phyloP scores from a whole-genome alignment of 2,329 filamentous ascomycete genomes.

The Arthroderma sp. region DNA sequence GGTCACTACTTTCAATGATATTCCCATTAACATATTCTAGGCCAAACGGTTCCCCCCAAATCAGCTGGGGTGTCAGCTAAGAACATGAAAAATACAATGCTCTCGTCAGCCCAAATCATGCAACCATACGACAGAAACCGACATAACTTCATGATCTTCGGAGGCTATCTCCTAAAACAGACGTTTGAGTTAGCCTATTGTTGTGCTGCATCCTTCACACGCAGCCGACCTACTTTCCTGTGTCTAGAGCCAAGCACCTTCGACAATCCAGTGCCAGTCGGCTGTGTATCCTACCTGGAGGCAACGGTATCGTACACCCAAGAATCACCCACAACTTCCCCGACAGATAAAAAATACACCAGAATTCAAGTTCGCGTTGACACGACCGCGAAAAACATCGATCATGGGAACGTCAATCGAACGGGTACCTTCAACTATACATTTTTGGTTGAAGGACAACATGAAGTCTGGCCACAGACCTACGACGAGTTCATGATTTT shows the following conservation, averaged over 20 bases:
- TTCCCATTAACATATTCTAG: background rate
- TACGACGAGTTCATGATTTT: conserved; percentile 56
- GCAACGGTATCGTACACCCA: conserved; percentile 57
- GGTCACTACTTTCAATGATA: background rate
- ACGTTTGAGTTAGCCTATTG: conserved; percentile 68
- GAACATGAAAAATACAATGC: conserved; percentile 51
- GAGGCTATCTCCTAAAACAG: conserved; percentile 61
- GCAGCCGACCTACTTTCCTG: conserved; percentile 57
- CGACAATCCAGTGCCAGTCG: conserved; percentile 62
- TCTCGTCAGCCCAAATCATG: conserved; percentile 61
- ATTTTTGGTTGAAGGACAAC: conserved; percentile 52
- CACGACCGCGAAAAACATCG: conserved; percentile 59
- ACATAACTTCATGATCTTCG: conserved; percentile 69
- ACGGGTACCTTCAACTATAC: conserved; percentile 70
- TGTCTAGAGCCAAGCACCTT: conserved; percentile 63
- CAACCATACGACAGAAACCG: conserved; percentile 59
- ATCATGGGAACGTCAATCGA: conserved; percentile 54
- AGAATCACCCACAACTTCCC: conserved; percentile 38
- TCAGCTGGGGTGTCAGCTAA: conserved; percentile 27
- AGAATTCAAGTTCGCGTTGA: conserved; percentile 60
- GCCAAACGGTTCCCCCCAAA: background rate
- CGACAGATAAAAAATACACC: conserved; percentile 38
- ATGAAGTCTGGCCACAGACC: conserved; percentile 53
- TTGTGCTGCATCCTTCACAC: conserved; percentile 58
- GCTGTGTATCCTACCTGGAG: conserved; percentile 61